Percentiles rank a stretch among this genome's conserved stretches.
phyloP scores from a whole-genome alignment of 305 asterid species.

The Fraxinus dipetala region DNA sequence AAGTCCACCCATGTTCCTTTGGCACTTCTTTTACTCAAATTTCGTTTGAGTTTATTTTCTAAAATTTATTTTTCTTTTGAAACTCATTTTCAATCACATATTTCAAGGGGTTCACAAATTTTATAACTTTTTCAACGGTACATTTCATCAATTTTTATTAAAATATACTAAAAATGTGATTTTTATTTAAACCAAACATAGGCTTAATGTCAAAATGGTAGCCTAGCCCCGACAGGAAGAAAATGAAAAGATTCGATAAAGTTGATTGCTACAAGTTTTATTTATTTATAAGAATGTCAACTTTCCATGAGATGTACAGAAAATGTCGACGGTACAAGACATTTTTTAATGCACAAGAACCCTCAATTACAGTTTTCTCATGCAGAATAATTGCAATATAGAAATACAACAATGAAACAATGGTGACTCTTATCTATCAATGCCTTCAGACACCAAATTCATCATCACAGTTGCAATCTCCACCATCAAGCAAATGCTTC shows the following conservation, averaged over 20 bases:
- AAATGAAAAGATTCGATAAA: neutral
- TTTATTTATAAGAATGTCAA: neutral
- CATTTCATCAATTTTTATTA: neutral
- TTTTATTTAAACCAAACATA: neutral
- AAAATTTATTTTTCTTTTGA: neutral
- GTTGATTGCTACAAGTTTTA: neutral
- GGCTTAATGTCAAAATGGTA: neutral
- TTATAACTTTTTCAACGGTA: neutral
- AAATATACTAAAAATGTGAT: neutral
- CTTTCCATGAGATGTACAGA: neutral
- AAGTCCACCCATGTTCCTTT: neutral
- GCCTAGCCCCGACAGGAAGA: neutral
- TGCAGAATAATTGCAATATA: neutral
- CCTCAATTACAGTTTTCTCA: neutral
- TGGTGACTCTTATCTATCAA: neutral
- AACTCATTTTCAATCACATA: neutral
- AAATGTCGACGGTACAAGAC: neutral
- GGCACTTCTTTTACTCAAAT: neutral
- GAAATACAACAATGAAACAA: neutral
- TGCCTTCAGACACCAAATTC: slow-evolving; percentile 19
- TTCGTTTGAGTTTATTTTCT: neutral
- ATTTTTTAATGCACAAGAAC: neutral
- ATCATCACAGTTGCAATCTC: slow-evolving; percentile 33
- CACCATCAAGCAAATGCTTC: slow-evolving; percentile 56
- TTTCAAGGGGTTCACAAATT: neutral